phyloP scores from a whole-genome alignment of 164 flowering plant genomes.

The Cinnamomum micranthum region DNA sequence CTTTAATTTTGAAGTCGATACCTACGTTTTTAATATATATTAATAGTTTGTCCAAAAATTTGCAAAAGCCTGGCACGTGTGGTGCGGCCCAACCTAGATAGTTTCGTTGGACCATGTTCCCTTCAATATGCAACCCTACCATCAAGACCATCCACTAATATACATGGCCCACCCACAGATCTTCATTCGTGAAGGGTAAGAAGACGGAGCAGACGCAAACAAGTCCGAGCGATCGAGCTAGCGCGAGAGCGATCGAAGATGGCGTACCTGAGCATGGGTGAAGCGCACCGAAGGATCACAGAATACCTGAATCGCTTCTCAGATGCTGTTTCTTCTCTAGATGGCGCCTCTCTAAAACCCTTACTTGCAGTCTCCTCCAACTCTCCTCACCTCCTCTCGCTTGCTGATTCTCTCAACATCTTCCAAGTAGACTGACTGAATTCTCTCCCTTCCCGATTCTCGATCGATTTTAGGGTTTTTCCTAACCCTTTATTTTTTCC shows the following conservation, averaged over 20 bases:
- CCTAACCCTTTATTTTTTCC: neutral
- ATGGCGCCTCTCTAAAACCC: conserved; percentile 55
- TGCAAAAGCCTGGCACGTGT: no score
- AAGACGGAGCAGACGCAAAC: no score
- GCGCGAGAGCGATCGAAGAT: conserved; percentile 4
- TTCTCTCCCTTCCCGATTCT: no score
- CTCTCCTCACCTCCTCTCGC: conserved; percentile 53
- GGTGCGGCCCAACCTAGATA: no score
- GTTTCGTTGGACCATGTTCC: no score
- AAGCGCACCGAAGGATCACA: conserved; percentile 76
- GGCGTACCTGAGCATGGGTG: conserved; percentile 94
- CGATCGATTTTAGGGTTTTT: neutral
- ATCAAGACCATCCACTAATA: neutral
- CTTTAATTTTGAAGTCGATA: no score
- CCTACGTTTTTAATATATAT: no score
- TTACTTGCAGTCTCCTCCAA: conserved; percentile 77
- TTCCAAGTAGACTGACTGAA: conserved; percentile 48
- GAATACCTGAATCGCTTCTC: conserved; percentile 76
- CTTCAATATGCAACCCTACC: no score
- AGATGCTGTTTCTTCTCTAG: conserved; percentile 69
- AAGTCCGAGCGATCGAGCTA: no score
- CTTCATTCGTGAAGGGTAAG: no score
- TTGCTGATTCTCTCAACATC: conserved; percentile 79
- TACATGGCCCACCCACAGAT: no score
- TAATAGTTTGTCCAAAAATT: no score